phyloP scores from a whole-genome alignment of 148 eudicot species.

The Fagopyrum homotropicum region DNA sequence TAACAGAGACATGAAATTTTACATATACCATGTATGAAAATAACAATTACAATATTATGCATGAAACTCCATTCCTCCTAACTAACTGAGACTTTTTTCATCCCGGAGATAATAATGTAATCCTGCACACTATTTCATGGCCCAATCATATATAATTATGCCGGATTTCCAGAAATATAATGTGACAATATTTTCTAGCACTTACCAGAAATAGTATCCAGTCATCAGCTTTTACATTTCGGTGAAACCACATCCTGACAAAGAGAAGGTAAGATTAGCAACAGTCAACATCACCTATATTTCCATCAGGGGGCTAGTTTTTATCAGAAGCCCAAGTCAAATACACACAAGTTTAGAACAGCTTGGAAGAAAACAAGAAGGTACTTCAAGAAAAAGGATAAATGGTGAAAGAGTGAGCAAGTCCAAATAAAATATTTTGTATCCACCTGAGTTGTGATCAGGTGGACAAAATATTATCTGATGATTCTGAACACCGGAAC shows the following conservation, averaged over 20 bases:
- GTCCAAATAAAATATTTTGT: neutral
- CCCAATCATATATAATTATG: too few species aligned
- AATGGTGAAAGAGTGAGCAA: neutral
- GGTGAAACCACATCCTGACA: conserved; percentile 96
- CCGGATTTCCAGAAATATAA: neutral
- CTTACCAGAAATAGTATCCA: conserved; percentile 87
- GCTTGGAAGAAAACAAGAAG: neutral
- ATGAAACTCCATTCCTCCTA: neutral
- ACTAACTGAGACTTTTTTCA: neutral
- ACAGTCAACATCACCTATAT: neutral
- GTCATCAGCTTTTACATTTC: conserved; percentile 85
- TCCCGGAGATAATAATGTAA: neutral
- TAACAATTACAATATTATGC: neutral
- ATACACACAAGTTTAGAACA: neutral
- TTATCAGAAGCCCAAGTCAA: neutral
- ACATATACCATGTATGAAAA: neutral
- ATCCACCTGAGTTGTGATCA: too few species aligned
- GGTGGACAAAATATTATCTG: neutral
- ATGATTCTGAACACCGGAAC: too few species aligned
- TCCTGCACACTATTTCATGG: neutral
- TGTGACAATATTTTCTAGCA: conserved; percentile 1
- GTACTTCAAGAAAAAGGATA: neutral
- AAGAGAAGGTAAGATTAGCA: conserved; percentile 12
- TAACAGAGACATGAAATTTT: too few species aligned
- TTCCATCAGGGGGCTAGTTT: neutral